Evolutionary conservation across 2,329 filamentous ascomycete species (phyloP).

Genomic region (Aspergillus novoparasiticus): DNA sequence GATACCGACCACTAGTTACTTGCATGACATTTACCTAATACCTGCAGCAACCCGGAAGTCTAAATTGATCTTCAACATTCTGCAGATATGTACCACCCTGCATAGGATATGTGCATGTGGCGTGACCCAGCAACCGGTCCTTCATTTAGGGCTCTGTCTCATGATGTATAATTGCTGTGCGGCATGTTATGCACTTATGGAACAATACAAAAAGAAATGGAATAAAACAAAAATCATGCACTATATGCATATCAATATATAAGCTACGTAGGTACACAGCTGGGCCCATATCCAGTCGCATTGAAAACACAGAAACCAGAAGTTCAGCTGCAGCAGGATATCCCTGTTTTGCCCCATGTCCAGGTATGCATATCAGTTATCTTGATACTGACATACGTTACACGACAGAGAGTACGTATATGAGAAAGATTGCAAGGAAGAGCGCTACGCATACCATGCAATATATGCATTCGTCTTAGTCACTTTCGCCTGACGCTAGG

Average conservation of each 20-base stretch:
- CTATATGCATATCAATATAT: not conserved
- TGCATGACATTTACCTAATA: slow-evolving; percentile 6
- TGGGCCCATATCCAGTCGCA: not conserved
- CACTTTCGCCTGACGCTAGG: not conserved
- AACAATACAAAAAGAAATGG: not conserved
- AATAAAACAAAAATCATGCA: not conserved
- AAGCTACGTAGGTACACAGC: not conserved
- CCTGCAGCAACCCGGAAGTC: slow-evolving; percentile 17
- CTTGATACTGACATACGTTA: not conserved
- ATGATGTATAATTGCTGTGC: not conserved
- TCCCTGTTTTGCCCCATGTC: not conserved
- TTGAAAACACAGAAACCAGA: not conserved
- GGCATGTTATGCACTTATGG: not conserved
- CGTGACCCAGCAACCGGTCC: not conserved
- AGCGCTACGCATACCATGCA: not conserved
- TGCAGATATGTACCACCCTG: not conserved
- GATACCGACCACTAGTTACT: not conserved
- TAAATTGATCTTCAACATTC: slow-evolving; percentile 10
- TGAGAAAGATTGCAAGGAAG: not conserved
- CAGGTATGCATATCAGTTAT: not conserved
- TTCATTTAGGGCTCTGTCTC: slow-evolving; percentile 1
- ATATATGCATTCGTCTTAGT: not conserved
- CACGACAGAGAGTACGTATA: not conserved
- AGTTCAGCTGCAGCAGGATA: not conserved
- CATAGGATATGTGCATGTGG: not conserved